Conservation (phyloP, 1,139 yeast species). For the Arxiozyma heterogenica region DNA sequence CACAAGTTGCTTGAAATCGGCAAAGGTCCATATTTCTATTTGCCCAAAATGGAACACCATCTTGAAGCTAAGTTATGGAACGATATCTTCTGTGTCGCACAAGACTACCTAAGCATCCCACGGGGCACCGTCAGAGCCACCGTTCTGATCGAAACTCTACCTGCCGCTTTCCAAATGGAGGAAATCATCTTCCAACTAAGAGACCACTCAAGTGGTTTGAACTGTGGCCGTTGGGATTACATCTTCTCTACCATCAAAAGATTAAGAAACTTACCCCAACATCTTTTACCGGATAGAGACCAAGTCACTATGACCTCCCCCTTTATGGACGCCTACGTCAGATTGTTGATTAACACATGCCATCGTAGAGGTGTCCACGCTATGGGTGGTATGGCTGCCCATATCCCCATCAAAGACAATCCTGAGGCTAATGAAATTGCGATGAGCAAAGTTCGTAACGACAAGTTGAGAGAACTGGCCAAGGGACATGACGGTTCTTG, state of each 20-base stretch:
- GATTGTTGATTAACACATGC: conserved; percentile 55
- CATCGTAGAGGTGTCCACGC: conserved; percentile 69
- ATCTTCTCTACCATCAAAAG: conserved; percentile 60
- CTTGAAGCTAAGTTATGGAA: conserved; percentile 71
- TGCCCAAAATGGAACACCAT: conserved; percentile 76
- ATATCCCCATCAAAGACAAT: conserved; percentile 64
- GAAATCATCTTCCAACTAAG: conserved; percentile 61
- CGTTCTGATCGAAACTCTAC: conserved; percentile 60
- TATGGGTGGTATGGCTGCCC: conserved; percentile 85
- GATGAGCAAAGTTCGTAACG: conserved; percentile 56
- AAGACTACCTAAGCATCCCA: conserved; percentile 52
- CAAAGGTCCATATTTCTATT: conserved; percentile 64
- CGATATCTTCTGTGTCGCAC: conserved; percentile 61
- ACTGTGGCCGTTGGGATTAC: conserved; percentile 74
- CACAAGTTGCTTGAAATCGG: conserved; percentile 48
- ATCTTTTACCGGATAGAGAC: conserved; percentile 60
- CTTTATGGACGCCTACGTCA: conserved; percentile 65
- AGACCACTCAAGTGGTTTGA: conserved; percentile 59
- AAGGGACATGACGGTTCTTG: conserved; percentile 83
- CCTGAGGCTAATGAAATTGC: conserved; percentile 51
- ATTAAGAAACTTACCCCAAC: conserved; percentile 50
- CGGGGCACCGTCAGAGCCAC: conserved; percentile 71
- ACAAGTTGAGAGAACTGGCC: conserved; percentile 61
- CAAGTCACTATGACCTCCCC: conserved; percentile 72
- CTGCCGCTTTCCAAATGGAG: conserved; percentile 68